Evolutionary conservation across 2,329 filamentous ascomycete genomes (phyloP).

Genomic region (Penicillium glabrum): DNA sequence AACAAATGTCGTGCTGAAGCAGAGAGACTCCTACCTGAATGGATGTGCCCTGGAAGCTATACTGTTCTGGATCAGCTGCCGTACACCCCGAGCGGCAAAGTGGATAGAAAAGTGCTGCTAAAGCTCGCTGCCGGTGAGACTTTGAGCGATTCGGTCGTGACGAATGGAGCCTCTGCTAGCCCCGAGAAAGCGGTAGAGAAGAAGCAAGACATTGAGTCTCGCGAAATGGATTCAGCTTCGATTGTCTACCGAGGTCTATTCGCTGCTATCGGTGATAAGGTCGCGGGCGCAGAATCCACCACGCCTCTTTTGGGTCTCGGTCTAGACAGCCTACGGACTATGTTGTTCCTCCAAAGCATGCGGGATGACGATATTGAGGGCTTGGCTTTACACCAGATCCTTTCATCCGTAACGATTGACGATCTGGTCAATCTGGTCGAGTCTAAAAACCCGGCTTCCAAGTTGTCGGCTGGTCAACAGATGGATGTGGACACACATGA

Average conservation of each 20-base stretch:
- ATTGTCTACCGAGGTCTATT: background rate
- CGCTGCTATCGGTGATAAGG: background rate
- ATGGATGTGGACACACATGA: background rate
- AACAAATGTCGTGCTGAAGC: background rate
- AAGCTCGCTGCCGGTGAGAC: background rate
- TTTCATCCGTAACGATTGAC: background rate
- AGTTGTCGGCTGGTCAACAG: background rate
- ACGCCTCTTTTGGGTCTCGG: background rate
- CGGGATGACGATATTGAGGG: background rate
- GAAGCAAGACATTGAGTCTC: background rate
- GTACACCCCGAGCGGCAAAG: background rate
- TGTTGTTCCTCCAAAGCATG: background rate
- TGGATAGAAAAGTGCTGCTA: background rate
- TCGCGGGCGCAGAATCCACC: background rate
- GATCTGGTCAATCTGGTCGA: background rate
- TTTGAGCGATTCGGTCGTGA: background rate
- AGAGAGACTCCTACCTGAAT: background rate
- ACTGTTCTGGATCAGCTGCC: background rate
- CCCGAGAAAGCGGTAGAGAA: background rate
- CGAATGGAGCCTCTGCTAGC: background rate
- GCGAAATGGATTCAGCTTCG: background rate
- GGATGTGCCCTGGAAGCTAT: background rate
- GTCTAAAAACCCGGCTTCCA: background rate
- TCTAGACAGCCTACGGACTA: background rate
- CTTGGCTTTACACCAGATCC: background rate